Evolutionary conservation across 2,329 filamentous ascomycete species (phyloP).

Genomic region (Truncatella angustata): DNA sequence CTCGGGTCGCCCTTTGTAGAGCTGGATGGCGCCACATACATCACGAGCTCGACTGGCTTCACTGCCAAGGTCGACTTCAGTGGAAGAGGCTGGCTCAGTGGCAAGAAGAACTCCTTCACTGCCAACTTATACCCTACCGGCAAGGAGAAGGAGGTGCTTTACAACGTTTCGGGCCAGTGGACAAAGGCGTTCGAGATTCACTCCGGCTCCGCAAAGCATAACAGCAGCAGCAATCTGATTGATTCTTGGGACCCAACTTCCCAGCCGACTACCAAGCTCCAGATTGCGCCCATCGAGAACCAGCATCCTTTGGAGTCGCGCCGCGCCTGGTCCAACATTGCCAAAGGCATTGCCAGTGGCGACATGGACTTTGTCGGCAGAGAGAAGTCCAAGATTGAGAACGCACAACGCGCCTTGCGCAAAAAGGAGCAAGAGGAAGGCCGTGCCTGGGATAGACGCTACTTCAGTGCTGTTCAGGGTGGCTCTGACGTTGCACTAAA

Average conservation of each 20-base stretch:
- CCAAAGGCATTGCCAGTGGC: conserved; percentile 66
- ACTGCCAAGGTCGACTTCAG: conserved; percentile 46
- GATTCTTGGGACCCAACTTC: conserved; percentile 38
- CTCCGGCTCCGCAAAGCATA: conserved; percentile 26
- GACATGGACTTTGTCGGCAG: conserved; percentile 70
- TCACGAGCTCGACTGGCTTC: conserved; percentile 43
- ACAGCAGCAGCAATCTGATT: conserved; percentile 29
- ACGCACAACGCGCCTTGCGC: conserved; percentile 74
- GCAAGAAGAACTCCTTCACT: conserved; percentile 45
- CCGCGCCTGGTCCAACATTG: conserved; percentile 76
- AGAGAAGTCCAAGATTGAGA: conserved; percentile 80
- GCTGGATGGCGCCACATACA: conserved; percentile 42
- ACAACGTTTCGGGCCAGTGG: conserved; percentile 40
- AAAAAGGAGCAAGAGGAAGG: conserved; percentile 53
- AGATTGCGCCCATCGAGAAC: conserved; percentile 53
- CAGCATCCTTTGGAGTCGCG: conserved; percentile 81
- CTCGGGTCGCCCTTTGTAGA: conserved; percentile 48
- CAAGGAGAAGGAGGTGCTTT: conserved; percentile 34
- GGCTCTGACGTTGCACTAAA: conserved; percentile 43
- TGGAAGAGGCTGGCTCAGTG: conserved; percentile 42
- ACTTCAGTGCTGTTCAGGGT: conserved; percentile 61
- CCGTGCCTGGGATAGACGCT: conserved; percentile 76
- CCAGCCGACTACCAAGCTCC: conserved; percentile 25
- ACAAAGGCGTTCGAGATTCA: conserved; percentile 38
- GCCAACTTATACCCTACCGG: conserved; percentile 39